Conservation (phyloP, 2,329 filamentous ascomycete species). For the Diplocarpon mali region DNA sequence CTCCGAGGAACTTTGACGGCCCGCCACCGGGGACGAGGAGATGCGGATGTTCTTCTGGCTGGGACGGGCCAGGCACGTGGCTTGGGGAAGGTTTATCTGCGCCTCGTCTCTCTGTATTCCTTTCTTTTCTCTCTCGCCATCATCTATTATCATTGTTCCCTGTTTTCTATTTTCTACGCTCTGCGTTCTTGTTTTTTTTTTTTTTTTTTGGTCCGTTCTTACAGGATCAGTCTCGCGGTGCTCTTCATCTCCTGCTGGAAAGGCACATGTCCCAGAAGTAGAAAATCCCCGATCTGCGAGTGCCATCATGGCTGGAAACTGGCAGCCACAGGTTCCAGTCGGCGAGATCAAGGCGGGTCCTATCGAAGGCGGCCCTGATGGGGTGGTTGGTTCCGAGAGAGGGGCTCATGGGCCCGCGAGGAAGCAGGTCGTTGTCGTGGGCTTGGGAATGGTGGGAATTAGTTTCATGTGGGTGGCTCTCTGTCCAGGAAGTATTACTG, state of each 20-base stretch:
- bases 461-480: constrained; percentile 62
- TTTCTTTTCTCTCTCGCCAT: neutral
- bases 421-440: constrained; percentile 71
- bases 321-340: constrained; percentile 20
- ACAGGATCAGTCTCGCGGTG: no score
- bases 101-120: neutral
- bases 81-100: neutral
- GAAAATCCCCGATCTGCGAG: no score
- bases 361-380: constrained; percentile 17
- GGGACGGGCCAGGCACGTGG: neutral
- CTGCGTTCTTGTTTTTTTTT: no score
- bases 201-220: no score
- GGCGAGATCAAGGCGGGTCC: constrained; percentile 18
- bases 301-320: constrained; percentile 20
- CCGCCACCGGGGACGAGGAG: neutral
- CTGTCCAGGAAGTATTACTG: neutral
- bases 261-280: neutral
- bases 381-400: constrained; percentile 17
- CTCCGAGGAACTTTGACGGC: constrained; percentile 2
- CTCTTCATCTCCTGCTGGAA: neutral
- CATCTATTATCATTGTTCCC: no score
- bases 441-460: constrained; percentile 84
- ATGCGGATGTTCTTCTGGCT: neutral
- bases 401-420: constrained; percentile 25
- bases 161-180: no score